Conservation (phyloP, 2,329 filamentous ascomycete genomes). For the Microcyclospora pomicola region DNA sequence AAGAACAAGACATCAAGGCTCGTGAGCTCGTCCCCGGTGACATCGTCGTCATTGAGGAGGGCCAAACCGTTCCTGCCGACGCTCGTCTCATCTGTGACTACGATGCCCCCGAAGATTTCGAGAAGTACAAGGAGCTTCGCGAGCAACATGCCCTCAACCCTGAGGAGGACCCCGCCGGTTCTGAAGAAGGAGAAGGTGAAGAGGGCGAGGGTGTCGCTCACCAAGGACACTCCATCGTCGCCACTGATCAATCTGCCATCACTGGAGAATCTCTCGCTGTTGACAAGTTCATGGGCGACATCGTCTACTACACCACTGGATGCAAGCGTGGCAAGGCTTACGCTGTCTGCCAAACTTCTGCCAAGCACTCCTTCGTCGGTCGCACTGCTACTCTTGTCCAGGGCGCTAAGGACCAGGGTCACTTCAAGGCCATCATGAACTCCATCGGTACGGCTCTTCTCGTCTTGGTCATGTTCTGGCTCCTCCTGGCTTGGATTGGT, state of each 20-base stretch:
- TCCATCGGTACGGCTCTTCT: constrained; percentile 61
- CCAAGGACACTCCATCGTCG: constrained; percentile 53
- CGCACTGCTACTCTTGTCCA: constrained; percentile 60
- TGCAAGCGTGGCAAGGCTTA: constrained; percentile 71
- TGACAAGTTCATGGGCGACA: constrained; percentile 65
- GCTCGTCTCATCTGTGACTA: constrained; percentile 61
- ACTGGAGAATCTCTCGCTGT: constrained; percentile 69
- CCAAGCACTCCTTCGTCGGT: constrained; percentile 62
- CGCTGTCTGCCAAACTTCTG: constrained; percentile 52
- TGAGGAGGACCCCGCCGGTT: constrained; percentile 45
- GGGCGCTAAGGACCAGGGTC: constrained; percentile 61
- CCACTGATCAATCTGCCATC: constrained; percentile 67
- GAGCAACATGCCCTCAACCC: constrained; percentile 39
- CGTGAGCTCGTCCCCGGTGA: constrained; percentile 65
- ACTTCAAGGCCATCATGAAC: constrained; percentile 77
- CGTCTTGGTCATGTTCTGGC: constrained; percentile 65
- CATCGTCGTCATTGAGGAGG: constrained; percentile 62
- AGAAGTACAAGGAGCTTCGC: constrained; percentile 51
- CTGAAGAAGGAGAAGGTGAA: constrained; percentile 43
- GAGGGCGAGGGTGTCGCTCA: constrained; percentile 47
- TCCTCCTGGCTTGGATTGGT: constrained; percentile 61
- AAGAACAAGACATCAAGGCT: constrained; percentile 55
- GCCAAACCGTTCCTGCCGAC: constrained; percentile 56
- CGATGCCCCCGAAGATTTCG: constrained; percentile 52
- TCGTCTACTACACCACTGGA: constrained; percentile 65